phyloP scores from a whole-genome alignment of 192 early-diverging fungal genomes.

The Funneliformis geosporum region DNA sequence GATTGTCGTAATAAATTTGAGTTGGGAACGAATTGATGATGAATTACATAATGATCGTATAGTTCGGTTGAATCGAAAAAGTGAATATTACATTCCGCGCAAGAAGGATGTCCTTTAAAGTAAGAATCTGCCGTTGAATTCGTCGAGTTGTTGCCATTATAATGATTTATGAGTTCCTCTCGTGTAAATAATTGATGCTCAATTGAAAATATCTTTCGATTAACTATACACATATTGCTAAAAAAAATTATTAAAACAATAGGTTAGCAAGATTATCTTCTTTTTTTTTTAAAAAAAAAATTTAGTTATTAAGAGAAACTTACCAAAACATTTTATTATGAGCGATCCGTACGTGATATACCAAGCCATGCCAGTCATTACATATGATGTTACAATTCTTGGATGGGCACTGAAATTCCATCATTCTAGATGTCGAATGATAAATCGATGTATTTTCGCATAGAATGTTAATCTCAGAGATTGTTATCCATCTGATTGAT shows the following conservation, averaged over 20 bases:
- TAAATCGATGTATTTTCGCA: background rate
- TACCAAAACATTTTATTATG: constrained; percentile 22
- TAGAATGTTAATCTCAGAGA: background rate
- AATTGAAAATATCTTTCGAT: constrained; percentile 3
- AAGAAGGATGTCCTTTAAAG: constrained; percentile 16
- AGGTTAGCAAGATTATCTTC: too few species aligned
- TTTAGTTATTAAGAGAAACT: background rate
- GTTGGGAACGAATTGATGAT: background rate
- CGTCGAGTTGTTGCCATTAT: background rate
- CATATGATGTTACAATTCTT: background rate
- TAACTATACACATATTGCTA: constrained; percentile 4
- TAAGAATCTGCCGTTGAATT: background rate
- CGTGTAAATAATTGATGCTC: constrained; percentile 6
- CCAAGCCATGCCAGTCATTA: background rate
- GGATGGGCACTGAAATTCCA: background rate
- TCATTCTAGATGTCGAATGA: background rate
- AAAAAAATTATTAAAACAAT: background rate
- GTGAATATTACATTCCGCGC: background rate
- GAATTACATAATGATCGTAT: constrained; percentile 19
- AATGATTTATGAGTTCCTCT: constrained; percentile 14
- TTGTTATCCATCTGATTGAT: background rate
- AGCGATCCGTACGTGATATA: background rate
- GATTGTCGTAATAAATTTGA: background rate
- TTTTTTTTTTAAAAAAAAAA: background rate
- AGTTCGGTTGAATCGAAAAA: constrained; percentile 11